A percentile compares a stretch with the other conserved stretches of the same genome.
Conservation (phyloP, 371 early-diverging fungal species). For the Mortierella sp. region DNA sequence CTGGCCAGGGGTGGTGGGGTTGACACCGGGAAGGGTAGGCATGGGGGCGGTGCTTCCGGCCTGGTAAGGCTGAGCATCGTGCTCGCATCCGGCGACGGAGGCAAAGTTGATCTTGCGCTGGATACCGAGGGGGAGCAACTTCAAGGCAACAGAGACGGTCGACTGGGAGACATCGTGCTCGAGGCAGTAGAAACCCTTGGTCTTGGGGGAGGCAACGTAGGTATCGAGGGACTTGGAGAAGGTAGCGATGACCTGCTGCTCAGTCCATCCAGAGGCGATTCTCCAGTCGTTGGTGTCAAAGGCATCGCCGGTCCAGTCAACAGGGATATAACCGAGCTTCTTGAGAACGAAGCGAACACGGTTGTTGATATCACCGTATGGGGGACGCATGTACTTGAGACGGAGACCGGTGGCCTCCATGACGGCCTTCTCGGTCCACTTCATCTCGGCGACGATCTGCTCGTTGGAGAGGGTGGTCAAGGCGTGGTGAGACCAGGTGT, state of each 20-base stretch:
- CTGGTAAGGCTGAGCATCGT: constrained; percentile 51
- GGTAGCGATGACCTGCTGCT: constrained; percentile 15
- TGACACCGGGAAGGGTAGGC: constrained; percentile 11
- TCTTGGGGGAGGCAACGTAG: constrained; percentile 30
- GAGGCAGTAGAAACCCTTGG: constrained; percentile 57
- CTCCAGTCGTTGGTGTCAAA: constrained; percentile 61
- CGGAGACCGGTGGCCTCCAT: constrained; percentile 71
- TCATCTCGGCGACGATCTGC: constrained; percentile 79
- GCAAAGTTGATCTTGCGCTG: constrained; percentile 46
- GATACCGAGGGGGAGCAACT: constrained; percentile 45
- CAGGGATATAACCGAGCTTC: constrained; percentile 67
- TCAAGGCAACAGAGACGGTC: constrained; percentile 33
- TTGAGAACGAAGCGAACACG: constrained; percentile 72
- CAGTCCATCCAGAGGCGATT: constrained; percentile 15
- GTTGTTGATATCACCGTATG: constrained; percentile 79
- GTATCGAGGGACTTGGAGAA: constrained; percentile 31
- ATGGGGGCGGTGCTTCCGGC: constrained; percentile 26
- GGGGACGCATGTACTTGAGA: constrained; percentile 69
- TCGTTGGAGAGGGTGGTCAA: constrained; percentile 74
- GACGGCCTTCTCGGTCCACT: constrained; percentile 77
- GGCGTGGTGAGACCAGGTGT: constrained; percentile 73
- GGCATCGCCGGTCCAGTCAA: constrained; percentile 59
- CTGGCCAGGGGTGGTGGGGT: constrained; percentile 8
- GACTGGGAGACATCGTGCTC: constrained; percentile 44
- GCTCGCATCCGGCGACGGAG: constrained; percentile 42